Percentiles rank a stretch among this genome's conserved stretches.
These are phyloP conservation scores for Apiotrichum porosum DNA, from an alignment of 1,284 basidiomycete genomes.

Conservation along the genomic window DNA sequence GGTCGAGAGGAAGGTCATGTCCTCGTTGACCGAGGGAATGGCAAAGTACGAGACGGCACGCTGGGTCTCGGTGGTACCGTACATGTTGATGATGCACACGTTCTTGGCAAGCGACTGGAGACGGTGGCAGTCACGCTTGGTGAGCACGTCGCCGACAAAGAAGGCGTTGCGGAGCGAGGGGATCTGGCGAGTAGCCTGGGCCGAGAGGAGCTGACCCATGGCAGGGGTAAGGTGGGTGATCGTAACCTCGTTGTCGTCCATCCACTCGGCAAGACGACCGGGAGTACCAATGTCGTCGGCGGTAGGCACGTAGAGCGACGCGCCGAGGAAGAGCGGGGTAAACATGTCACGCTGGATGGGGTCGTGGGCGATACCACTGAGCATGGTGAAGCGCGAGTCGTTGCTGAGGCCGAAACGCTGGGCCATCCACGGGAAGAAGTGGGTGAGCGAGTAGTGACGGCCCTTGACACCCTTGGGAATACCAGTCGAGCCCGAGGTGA, in stretches of 20 bases:
- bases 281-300: slow-evolving; percentile 97
- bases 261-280: slow-evolving; percentile 96
- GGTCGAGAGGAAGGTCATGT: slow-evolving; percentile 83
- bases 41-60: slow-evolving; percentile 97
- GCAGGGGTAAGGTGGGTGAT: slow-evolving; percentile 96
- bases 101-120: slow-evolving; percentile 90
- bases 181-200: slow-evolving; percentile 86
- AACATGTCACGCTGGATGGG: slow-evolving; percentile 99
- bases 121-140: slow-evolving; percentile 95
- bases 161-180: slow-evolving; percentile 85
- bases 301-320: slow-evolving; percentile 91
- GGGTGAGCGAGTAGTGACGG: slow-evolving; percentile 91
- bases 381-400: slow-evolving; percentile 90
- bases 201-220: slow-evolving; percentile 98
- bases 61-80: slow-evolving; percentile 98
- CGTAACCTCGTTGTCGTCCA: slow-evolving; percentile 84
- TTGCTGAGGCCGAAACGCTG: slow-evolving; percentile 73
- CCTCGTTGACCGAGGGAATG: slow-evolving; percentile 78
- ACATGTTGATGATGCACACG: slow-evolving; percentile 98
- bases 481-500: slow-evolving; percentile 96
- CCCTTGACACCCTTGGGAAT: slow-evolving; percentile 97
- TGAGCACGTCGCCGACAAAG: slow-evolving; percentile 98
- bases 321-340: slow-evolving; percentile 96
- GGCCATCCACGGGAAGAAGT: slow-evolving; percentile 99
- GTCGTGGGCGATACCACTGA: slow-evolving; percentile 98